A percentile compares a stretch with the other conserved stretches of the same genome.
Conservation (phyloP, 1,284 basidiomycete species). For the Tilletia caries region DNA sequence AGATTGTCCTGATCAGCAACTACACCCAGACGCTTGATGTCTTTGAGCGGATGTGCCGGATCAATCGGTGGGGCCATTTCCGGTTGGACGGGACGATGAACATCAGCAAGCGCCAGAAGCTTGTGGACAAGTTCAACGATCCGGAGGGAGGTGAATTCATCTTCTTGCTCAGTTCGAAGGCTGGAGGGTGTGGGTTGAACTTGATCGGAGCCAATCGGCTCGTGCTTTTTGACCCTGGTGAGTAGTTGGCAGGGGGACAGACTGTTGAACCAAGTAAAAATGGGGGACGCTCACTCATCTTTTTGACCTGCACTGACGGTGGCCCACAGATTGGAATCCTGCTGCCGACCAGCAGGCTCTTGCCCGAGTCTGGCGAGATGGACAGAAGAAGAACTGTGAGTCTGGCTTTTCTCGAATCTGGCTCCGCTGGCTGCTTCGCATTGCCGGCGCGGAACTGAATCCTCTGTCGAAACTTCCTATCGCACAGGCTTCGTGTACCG, state of each 20-base stretch:
- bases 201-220: constrained; percentile 95
- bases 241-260: not conserved
- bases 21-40: constrained; percentile 96
- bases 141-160: constrained; percentile 91
- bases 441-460: too few species aligned
- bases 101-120: constrained; percentile 90
- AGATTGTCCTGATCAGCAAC: constrained; percentile 97
- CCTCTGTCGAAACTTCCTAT: too few species aligned
- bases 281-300: too few species aligned
- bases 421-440: too few species aligned
- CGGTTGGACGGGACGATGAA: constrained; percentile 90
- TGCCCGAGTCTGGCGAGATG: constrained; percentile 98
- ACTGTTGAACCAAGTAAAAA: not conserved
- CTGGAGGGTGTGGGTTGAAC: constrained; percentile 97
- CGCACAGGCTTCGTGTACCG: constrained; percentile 94
- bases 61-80: constrained; percentile 79
- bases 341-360: constrained; percentile 97
- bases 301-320: constrained; percentile 11
- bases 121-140: constrained; percentile 96
- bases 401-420: constrained; percentile 13
- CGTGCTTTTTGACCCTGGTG: constrained; percentile 82
- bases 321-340: constrained; percentile 79
- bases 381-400: constrained; percentile 77
- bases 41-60: constrained; percentile 51
- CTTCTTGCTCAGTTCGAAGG: constrained; percentile 95